Evolutionary conservation across 2,329 filamentous ascomycete genomes (phyloP).

Genomic region (Pezicula carpinea): DNA sequence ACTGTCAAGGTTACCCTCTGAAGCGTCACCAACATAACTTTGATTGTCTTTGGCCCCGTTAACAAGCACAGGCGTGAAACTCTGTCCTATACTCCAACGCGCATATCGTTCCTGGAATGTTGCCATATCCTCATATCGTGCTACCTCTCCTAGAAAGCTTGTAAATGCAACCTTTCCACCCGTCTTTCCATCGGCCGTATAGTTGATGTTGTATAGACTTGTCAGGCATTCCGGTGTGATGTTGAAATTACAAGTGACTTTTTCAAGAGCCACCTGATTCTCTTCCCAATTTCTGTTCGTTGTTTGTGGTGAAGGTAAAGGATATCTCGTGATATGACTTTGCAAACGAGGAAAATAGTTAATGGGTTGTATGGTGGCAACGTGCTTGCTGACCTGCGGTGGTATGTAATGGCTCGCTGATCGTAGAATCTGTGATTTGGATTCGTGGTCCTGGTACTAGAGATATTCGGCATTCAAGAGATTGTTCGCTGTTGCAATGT

Average conservation of each 20-base stretch:
- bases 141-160: constrained; percentile 34
- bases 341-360: not conserved
- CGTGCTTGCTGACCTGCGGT: not conserved
- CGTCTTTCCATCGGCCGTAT: constrained; percentile 43
- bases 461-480: constrained; percentile 32
- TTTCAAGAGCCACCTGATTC: too few species aligned
- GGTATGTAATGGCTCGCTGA: constrained; percentile 31
- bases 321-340: constrained; percentile 20
- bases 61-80: constrained; percentile 23
- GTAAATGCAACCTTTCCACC: constrained; percentile 61
- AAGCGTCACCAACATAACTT: constrained; percentile 25
- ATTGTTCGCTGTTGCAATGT: constrained; percentile 23
- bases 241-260: constrained; percentile 22
- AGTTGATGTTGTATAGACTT: constrained; percentile 29
- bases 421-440: constrained; percentile 46
- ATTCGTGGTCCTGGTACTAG: constrained; percentile 30
- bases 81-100: constrained; percentile 13
- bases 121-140: constrained; percentile 15
- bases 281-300: too few species aligned
- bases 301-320: constrained; percentile 8
- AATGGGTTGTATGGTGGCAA: not conserved
- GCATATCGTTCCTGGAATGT: constrained; percentile 15
- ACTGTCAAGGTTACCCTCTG: constrained; percentile 46
- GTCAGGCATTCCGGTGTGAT: constrained; percentile 31
- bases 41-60: constrained; percentile 34